phyloP scores from a whole-genome alignment of 2,329 filamentous ascomycete species.

The Cercospora nicotianae region DNA sequence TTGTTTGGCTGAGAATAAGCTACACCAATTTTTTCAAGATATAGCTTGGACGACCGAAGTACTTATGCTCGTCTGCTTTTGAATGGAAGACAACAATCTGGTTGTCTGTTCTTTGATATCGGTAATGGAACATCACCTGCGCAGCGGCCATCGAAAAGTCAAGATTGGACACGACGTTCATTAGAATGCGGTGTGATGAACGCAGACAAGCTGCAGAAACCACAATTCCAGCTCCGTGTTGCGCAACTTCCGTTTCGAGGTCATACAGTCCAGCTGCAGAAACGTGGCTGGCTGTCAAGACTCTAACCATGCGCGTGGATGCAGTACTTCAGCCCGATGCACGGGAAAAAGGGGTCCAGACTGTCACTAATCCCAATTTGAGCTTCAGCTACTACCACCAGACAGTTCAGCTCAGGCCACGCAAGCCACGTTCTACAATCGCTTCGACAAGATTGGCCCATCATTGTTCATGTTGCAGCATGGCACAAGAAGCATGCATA shows the following conservation, averaged over 20 bases:
- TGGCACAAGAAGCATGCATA: constrained; percentile 4
- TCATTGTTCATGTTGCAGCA: not conserved
- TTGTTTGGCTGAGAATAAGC: not conserved
- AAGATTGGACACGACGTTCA: not conserved
- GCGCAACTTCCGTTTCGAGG: constrained; percentile 1
- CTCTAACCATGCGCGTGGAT: not conserved
- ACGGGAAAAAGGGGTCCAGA: not conserved
- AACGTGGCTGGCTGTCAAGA: constrained; percentile 10
- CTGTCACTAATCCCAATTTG: constrained; percentile 4
- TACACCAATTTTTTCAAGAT: not conserved
- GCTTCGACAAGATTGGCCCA: not conserved
- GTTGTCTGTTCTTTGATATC: not conserved
- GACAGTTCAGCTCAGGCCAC: constrained; percentile 9
- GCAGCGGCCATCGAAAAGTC: too few relatives aligned
- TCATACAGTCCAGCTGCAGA: not conserved
- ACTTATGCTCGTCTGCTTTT: not conserved
- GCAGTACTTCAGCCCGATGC: not conserved
- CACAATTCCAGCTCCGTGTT: not conserved
- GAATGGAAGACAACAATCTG: not conserved
- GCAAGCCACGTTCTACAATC: constrained; percentile 6
- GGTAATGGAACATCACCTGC: not conserved
- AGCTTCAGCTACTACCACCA: constrained; percentile 7
- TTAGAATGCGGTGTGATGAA: not conserved
- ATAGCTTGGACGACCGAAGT: not conserved
- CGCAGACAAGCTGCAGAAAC: not conserved